These are phyloP conservation scores for maize (Zea mays) DNA, from an alignment of 176 grass and related monocot species.

Conservation along the genomic window Zm-B73-REFERENCE-NAM-5.0 NC_050097.1:224732001-224732500, in stretches of 20 bases:
- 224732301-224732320: conserved; percentile 63
- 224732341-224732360: conserved; percentile 64
- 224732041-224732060: conserved; percentile 65
- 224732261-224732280: conserved; percentile 46
- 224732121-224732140: conserved; percentile 62
- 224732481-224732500: conserved; percentile 93
- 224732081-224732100: conserved; percentile 38
- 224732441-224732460: conserved; percentile 43
- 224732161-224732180: conserved; percentile 54
- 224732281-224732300: conserved; percentile 51
- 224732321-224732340: conserved; percentile 36
- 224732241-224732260: conserved; percentile 72
- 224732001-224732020: conserved; percentile 70
- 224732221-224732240: conserved; percentile 77
- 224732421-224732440: conserved; percentile 56
- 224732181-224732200: conserved; percentile 27
- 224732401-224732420: conserved; percentile 51
- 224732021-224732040: conserved; percentile 80
- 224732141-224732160: conserved; percentile 57
- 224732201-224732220: conserved; percentile 84
- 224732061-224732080: conserved; percentile 35
- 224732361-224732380: conserved; percentile 49
- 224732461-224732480: conserved; percentile 65
- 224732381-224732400: conserved; percentile 47
- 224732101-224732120: conserved; percentile 44